Base-by-base conservation (phyloP, 1,284 basidiomycete species). In the Singerocomus inundabilis region DNA sequence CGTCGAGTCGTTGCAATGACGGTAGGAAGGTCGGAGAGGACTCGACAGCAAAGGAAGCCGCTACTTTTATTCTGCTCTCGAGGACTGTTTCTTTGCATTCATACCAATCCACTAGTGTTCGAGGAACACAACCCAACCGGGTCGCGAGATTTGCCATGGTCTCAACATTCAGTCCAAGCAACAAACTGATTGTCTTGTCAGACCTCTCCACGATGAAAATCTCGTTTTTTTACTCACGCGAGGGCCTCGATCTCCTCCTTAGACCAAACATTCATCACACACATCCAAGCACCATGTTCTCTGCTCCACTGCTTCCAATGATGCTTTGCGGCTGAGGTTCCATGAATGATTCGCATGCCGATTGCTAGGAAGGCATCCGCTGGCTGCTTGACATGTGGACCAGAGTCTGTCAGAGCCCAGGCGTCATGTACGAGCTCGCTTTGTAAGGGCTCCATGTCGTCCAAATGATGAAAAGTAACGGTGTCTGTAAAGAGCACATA, bases 221-320 rank as follows among this genome's bases (percentile, higher is more conserved):
- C 2, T 8, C 11, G 13, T 11, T 1, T 13, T n/a, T 7, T 10
- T n/a, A 29, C 53, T 35, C 15, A 55, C 53, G 33, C 33, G 2
- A 51, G 46, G 6, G 45, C 9, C 15, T 0, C 11, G 4, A 45
- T 24, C n/a, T 52, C 49, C 1, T 38, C n/a, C 3, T 41, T 5
- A 0, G 38, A 26, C 44, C 51, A 53, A 1, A 53, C 28, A 16
- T 53, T 39, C 44, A 52, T 53, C 0, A 53, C 2, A 4, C 38
- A 53, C 5, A 4, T 2, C 3, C 1, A 0, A 2, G 32, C 40
- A 6, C 18, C 18, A 0, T 2, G 1, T 18, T 52, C 15, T 13
- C 44, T 52, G 33, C 32, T 16, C 48, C 34, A 49, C 3, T 4
- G 3, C 11, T 37, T 36, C 48, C 39, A 51, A 15, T 15, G 34